Conservation (phyloP, 441 rosid genomes). For the Adansonia grandidieri region DNA sequence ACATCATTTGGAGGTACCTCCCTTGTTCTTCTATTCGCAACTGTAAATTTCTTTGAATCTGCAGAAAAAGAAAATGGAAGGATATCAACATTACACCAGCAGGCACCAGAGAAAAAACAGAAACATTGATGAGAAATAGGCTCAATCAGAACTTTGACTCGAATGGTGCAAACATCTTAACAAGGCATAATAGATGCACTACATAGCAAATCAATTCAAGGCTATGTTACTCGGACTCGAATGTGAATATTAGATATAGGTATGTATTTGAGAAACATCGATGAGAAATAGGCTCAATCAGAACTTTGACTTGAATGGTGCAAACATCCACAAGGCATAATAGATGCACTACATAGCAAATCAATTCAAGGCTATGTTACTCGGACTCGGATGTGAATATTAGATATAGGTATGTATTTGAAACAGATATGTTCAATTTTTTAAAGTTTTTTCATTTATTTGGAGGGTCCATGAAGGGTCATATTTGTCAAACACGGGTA, state of each 20-base stretch:
- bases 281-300: background rate
- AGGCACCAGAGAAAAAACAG: background rate
- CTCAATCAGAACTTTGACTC: background rate
- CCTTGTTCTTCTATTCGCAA: constrained; percentile 95
- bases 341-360: background rate
- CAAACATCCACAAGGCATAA: background rate
- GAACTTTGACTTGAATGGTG: background rate
- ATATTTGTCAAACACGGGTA: too few relatives aligned
- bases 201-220: background rate
- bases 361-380: background rate
- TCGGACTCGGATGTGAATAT: too few relatives aligned
- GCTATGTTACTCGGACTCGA: too few relatives aligned
- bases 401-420: too few relatives aligned
- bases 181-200: background rate
- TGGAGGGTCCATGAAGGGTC: too few relatives aligned
- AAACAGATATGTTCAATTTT: too few relatives aligned
- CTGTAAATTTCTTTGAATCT: constrained; percentile 93
- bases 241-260: too few relatives aligned
- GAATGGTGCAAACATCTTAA: background rate
- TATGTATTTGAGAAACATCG: too few relatives aligned
- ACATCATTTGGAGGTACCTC: constrained; percentile 87
- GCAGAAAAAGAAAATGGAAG: constrained; percentile 26
- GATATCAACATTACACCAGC: constrained; percentile 14
- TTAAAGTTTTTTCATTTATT: too few relatives aligned
- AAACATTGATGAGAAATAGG: background rate